A percentile compares a stretch with the other conserved stretches of the same genome.
Evolutionary conservation across 2,329 filamentous ascomycete genomes (phyloP).

Genomic region (Grosmannia clavigera): DNA sequence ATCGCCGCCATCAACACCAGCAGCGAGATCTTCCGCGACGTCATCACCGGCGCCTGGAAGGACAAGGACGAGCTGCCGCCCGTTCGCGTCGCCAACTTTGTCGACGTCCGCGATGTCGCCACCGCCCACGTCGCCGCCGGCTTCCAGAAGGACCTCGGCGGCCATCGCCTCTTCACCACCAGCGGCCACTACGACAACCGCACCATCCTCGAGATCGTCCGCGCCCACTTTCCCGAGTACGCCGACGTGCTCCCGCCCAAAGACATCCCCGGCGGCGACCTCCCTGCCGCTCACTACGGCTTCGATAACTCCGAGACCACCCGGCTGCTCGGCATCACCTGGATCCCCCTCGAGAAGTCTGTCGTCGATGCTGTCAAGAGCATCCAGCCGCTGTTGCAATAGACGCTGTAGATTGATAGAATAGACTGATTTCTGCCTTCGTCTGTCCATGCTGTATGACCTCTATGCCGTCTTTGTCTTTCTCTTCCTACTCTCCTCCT

Average conservation of each 20-base stretch:
- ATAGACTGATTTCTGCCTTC: not conserved
- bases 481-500: no score
- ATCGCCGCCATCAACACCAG: constrained; percentile 27
- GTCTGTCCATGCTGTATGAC: no score
- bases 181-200: constrained; percentile 34
- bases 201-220: constrained; percentile 29
- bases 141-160: constrained; percentile 34
- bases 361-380: constrained; percentile 53
- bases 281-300: constrained; percentile 31
- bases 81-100: constrained; percentile 32
- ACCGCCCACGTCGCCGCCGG: constrained; percentile 37
- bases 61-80: constrained; percentile 23
- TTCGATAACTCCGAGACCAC: constrained; percentile 47
- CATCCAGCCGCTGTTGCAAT: constrained; percentile 28
- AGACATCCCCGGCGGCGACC: constrained; percentile 30
- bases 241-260: constrained; percentile 32
- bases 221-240: constrained; percentile 37
- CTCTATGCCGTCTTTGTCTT: no score
- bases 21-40: constrained; percentile 22
- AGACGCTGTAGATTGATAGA: no score
- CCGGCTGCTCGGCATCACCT: constrained; percentile 49
- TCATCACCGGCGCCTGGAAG: constrained; percentile 39
- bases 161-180: constrained; percentile 38
- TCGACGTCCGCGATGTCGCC: constrained; percentile 46
- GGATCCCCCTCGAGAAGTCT: constrained; percentile 47